Evolutionary conservation across 805 yeast genomes (phyloP), one percentile per base, ranked within the genome.

Genomic region (Citeromyces matritensis): DNA sequence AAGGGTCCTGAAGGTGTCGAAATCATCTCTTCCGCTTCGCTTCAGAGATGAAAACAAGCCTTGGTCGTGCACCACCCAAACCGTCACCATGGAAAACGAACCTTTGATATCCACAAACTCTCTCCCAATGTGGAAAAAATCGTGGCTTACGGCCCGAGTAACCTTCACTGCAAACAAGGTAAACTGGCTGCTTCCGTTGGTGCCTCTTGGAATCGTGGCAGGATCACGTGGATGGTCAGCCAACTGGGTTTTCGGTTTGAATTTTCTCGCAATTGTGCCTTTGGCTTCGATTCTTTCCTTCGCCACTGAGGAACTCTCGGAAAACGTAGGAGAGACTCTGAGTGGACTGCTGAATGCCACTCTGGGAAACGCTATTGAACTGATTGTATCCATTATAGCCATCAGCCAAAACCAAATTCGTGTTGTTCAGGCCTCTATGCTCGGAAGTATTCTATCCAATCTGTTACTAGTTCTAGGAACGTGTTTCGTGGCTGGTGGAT

Each of bases 261-360:
- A 88, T 51, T 91, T 88, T 58, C 48, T 81, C 33, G 95, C 94
- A 24, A 88, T 88, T 43, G 73, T 91, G 27, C 97, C 97, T 10
- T 61, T 91, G 45, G 97, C 98, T 5, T 78, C 93, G 2, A 63
- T 88, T 14, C 61, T 91, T 35, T 93, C 95, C 1, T 84, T 65
- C 56, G 93, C 95, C 26, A 91, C 98, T 4, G 98, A 91, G 53
- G 94, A 85, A 45, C 63, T 91, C 35, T 73, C 95, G 27, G 81
- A 72, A 36, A 75, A 79, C 39, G 84, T 84, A 23, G 96, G 97
- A 37, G 81, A 84, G 46, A 86, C 96, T 7, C 41, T 88, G 15
- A 97, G 98, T 9, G 97, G 97, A 1, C 63, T 91, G 39, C 63
- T 91, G 45, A 91, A 91, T 56, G 98, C 98, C 3, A 86, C 97